Percentiles rank a stretch among this genome's conserved stretches.
phyloP scores from a whole-genome alignment of 805 yeast genomes.

The Cyberlindnera nakhonratchasimensis region DNA sequence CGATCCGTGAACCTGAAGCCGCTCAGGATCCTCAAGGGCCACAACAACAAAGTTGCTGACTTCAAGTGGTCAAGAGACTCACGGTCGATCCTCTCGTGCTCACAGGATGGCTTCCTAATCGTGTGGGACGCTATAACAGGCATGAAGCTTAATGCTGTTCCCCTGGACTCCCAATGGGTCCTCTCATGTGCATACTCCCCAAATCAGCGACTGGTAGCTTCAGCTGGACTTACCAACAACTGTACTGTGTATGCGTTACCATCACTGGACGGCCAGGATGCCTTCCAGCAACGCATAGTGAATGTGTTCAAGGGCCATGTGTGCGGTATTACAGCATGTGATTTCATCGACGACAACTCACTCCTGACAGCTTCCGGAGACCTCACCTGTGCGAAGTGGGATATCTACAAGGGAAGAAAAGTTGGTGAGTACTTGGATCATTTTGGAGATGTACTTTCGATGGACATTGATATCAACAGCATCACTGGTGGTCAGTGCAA shows the following conservation, averaged over 20 bases:
- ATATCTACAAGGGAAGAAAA: constrained; percentile 55
- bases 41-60: constrained; percentile 67
- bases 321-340: constrained; percentile 75
- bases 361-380: constrained; percentile 79
- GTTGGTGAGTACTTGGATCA: constrained; percentile 59
- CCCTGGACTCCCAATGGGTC: constrained; percentile 76
- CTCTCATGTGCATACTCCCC: constrained; percentile 72
- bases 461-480: constrained; percentile 33
- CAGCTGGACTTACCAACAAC: constrained; percentile 79
- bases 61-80: constrained; percentile 67
- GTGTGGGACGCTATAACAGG: constrained; percentile 81
- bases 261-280: constrained; percentile 23
- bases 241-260: constrained; percentile 62
- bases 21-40: constrained; percentile 43
- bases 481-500: constrained; percentile 18
- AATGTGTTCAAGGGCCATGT: constrained; percentile 73
- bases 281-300: constrained; percentile 40
- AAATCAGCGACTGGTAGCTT: constrained; percentile 60
- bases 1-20: constrained; percentile 33
- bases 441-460: constrained; percentile 63
- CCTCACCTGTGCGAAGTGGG: constrained; percentile 78
- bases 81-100: constrained; percentile 60
- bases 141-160: constrained; percentile 64
- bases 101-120: constrained; percentile 83
- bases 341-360: constrained; percentile 54